These are phyloP conservation scores for Aspergillus transmontanensis DNA, from an alignment of 2,329 filamentous ascomycete species.

Conservation along the genomic window DNA sequence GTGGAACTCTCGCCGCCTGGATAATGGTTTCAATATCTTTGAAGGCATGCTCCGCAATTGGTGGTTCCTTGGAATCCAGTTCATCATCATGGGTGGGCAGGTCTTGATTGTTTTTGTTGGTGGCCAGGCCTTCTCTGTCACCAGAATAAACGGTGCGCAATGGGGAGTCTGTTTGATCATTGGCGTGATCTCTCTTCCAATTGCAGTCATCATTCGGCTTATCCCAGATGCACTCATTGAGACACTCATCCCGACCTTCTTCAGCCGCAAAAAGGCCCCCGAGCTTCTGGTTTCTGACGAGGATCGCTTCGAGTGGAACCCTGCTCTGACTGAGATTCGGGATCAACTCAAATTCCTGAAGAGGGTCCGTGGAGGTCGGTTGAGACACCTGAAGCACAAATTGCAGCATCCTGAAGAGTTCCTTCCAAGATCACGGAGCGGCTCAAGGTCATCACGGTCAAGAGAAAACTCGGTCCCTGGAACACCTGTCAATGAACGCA, in stretches of 20 bases:
- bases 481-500: slow-evolving; percentile 57
- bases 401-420: slow-evolving; percentile 58
- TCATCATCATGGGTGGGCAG: slow-evolving; percentile 69
- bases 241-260: slow-evolving; percentile 43
- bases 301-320: slow-evolving; percentile 58
- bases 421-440: slow-evolving; percentile 47
- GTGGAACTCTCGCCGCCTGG: slow-evolving; percentile 50
- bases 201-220: slow-evolving; percentile 63
- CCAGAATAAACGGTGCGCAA: slow-evolving; percentile 62
- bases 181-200: slow-evolving; percentile 66
- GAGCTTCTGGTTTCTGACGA: slow-evolving; percentile 50
- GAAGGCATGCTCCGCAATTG: slow-evolving; percentile 45
- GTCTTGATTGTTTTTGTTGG: slow-evolving; percentile 73
- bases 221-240: slow-evolving; percentile 60
- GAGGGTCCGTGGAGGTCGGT: slow-evolving; percentile 63
- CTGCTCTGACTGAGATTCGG: slow-evolving; percentile 63
- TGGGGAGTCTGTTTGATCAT: slow-evolving; percentile 73
- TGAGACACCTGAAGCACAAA: slow-evolving; percentile 62
- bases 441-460: slow-evolving; percentile 35
- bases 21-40: slow-evolving; percentile 49
- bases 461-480: slow-evolving; percentile 52
- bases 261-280: slow-evolving; percentile 42
- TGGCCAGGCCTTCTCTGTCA: slow-evolving; percentile 66
- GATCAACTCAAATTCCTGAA: slow-evolving; percentile 67
- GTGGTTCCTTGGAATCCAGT: slow-evolving; percentile 63